phyloP scores from a whole-genome alignment of 495 filamentous ascomycete species.

The Letharia lupina region DNA sequence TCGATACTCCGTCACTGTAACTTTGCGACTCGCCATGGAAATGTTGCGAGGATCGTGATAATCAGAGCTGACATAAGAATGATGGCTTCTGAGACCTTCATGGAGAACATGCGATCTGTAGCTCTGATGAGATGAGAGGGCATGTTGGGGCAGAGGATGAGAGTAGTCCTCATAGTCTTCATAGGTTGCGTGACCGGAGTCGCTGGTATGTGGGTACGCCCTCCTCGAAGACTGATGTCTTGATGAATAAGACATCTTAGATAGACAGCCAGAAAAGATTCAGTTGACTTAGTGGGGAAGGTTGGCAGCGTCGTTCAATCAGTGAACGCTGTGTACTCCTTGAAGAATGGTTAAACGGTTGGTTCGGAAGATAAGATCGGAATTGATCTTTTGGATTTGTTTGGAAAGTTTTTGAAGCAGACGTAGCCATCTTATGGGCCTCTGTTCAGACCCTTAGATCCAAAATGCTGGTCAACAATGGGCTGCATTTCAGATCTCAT shows the following conservation, averaged over 20 bases:
- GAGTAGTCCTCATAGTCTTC: not conserved
- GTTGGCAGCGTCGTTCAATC: not conserved
- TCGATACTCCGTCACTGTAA: not conserved
- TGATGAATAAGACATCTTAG: not conserved
- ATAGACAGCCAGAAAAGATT: not conserved
- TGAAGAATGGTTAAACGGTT: not conserved
- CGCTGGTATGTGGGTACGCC: not conserved
- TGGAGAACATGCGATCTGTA: not conserved
- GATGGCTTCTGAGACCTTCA: not conserved
- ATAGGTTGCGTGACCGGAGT: not conserved
- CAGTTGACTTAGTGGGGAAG: not conserved
- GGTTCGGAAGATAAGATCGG: not conserved
- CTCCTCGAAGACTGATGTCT: not conserved
- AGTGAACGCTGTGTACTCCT: not conserved
- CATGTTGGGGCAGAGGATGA: not conserved
- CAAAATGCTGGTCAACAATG: not conserved
- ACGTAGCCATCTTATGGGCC: not conserved
- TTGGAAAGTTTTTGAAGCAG: not conserved
- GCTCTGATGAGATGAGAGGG: not conserved
- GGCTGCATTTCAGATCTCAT: not conserved
- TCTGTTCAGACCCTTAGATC: not conserved
- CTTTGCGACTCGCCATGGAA: not conserved
- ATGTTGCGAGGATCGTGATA: too few species aligned
- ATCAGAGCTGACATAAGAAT: too few species aligned
- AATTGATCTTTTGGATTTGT: not conserved